Evolutionary conservation across 1,139 yeast species (phyloP), one percentile per base, ranked within the genome.

Genomic region (Blastobotrys illinoisensis): DNA sequence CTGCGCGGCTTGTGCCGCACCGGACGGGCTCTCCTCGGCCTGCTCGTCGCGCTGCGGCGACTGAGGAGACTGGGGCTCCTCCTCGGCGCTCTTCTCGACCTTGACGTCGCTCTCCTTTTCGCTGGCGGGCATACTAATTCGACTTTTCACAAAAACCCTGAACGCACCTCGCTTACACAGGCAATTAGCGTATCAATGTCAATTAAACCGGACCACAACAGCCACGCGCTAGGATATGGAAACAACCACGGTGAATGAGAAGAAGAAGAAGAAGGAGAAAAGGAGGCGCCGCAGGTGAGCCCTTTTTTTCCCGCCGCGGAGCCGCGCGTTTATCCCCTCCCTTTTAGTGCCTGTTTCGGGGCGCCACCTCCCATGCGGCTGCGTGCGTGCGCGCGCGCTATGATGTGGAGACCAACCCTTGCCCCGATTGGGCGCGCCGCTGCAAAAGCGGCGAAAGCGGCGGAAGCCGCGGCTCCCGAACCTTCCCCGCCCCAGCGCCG

Each of bases 291-390:
- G 40, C 40, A 32, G 40, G 16, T 2, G 16, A 32, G 40, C 40
- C 40, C 40, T 32, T 32, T 32, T 32, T 32, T 32, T 32, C 40
- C 40, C 40, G 40, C 40, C 40, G 40, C 40, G 40, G 40, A 32
- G 40, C 40, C 40, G 40, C 40, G 40, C 40, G 40, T 32, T 6
- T 32, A n/a, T 32, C 40, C 40, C 40, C 40, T 32, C 40, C 40
- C 40, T 32, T 32, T 32, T 11, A 13, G 13, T 32, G 40, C 40
- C 40, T 32, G 40, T 32, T 32, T 32, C 40, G 40, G 40, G 11
- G 40, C 40, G 40, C 40, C 40, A 32, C 40, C 40, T 32, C 40
- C 40, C 40, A 32, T 32, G 40, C 40, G 40, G 40, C 40, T 32
- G 16, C 16, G 7, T 32, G 40, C 40, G 16, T 32, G 40, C 40